Percentiles rank a stretch among this genome's conserved stretches.
These are phyloP conservation scores for Mycena sp. DNA, from an alignment of 1,284 basidiomycete species.

Conservation along the genomic window DNA sequence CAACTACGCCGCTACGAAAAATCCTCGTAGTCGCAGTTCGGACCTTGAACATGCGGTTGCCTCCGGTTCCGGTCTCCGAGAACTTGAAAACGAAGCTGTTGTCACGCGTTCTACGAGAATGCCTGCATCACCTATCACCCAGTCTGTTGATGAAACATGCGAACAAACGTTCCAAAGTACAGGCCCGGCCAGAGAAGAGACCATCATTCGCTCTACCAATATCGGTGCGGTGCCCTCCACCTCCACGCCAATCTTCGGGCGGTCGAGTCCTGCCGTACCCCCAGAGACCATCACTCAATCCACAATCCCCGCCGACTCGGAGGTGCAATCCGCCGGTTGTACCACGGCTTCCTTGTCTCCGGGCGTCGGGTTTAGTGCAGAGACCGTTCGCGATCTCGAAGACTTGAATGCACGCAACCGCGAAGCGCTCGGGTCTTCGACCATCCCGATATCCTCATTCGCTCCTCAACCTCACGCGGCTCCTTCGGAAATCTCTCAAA, in stretches of 20 bases:
- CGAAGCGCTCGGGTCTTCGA: background rate
- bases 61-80: background rate
- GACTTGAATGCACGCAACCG: no score
- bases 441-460: background rate
- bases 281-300: background rate
- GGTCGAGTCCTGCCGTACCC: background rate
- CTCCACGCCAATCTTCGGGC: background rate
- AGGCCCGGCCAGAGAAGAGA: background rate
- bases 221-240: background rate
- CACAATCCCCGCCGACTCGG: no score
- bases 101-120: constrained; percentile 1
- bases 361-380: no score
- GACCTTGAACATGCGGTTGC: background rate
- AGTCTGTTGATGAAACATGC: background rate
- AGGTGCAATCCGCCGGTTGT: no score
- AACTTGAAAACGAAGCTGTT: background rate
- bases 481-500: background rate
- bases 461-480: background rate
- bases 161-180: background rate
- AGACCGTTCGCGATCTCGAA: no score
- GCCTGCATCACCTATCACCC: background rate
- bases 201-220: background rate
- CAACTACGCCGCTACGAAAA: background rate
- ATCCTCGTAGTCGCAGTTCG: constrained; percentile 1
- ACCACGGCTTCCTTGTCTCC: background rate